Percentiles rank a stretch among this genome's conserved stretches.
Conservation (phyloP, 2,329 filamentous ascomycete species). For the Emergomyces orientalis region DNA sequence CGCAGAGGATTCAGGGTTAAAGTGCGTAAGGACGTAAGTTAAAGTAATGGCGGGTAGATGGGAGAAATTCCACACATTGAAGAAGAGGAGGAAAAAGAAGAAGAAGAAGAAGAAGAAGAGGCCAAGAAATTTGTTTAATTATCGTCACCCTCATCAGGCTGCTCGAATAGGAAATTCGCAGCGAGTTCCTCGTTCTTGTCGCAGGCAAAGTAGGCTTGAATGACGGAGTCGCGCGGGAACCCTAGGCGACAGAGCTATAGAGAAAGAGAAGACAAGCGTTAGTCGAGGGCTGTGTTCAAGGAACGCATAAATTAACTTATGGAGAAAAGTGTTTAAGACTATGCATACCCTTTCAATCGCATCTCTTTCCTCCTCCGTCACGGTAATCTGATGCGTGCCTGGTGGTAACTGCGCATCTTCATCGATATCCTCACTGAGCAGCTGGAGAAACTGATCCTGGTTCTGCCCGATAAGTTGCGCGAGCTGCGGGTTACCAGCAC, state of each 20-base stretch:
- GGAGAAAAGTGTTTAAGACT: background rate
- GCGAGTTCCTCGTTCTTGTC: slow-evolving; percentile 99
- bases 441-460: slow-evolving; percentile 82
- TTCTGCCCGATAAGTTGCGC: slow-evolving; percentile 86
- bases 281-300: background rate
- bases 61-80: too few species aligned
- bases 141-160: slow-evolving; percentile 67
- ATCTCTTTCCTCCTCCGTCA: slow-evolving; percentile 92
- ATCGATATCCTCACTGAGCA: slow-evolving; percentile 80
- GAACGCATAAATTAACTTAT: background rate
- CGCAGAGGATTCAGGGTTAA: background rate
- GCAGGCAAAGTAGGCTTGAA: slow-evolving; percentile 97
- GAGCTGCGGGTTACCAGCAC: slow-evolving; percentile 86
- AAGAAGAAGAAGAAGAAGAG: too few species aligned
- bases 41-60: background rate
- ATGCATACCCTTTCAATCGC: slow-evolving; percentile 81
- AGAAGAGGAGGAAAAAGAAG: background rate
- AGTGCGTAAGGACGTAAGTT: background rate
- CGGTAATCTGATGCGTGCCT: slow-evolving; percentile 62
- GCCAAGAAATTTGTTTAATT: background rate
- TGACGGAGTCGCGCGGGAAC: slow-evolving; percentile 85
- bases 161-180: slow-evolving; percentile 96
- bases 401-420: slow-evolving; percentile 70
- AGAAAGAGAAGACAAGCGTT: background rate
- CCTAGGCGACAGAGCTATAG: slow-evolving; percentile 77